These are phyloP conservation scores for Russula brevipes DNA, from an alignment of 768 basidiomycete species.

Conservation along the genomic window DNA sequence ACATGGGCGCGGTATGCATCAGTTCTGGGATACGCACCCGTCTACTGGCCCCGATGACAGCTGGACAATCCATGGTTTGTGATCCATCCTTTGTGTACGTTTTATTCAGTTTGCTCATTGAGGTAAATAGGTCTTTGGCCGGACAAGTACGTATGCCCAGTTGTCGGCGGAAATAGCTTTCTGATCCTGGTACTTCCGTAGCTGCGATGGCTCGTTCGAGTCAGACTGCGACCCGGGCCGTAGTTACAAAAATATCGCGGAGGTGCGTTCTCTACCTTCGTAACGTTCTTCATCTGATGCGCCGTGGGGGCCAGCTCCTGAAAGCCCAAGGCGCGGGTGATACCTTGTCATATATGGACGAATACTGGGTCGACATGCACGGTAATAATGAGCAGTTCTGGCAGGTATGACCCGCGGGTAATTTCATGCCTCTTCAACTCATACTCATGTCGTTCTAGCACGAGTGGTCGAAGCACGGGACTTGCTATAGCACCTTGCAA, in stretches of 20 bases:
- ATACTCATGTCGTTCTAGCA: slow-evolving; percentile 36
- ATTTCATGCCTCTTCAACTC: background rate
- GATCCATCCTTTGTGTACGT: background rate
- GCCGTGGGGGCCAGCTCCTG: slow-evolving; percentile 42
- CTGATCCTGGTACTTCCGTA: slow-evolving; percentile 28
- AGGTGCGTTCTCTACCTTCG: slow-evolving; percentile 28
- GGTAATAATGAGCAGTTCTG: slow-evolving; percentile 61
- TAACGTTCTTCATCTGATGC: background rate
- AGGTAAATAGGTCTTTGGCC: slow-evolving; percentile 54
- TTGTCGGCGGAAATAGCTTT: background rate
- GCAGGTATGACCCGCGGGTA: slow-evolving; percentile 44
- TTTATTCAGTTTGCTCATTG: slow-evolving; percentile 8
- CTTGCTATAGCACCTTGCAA: slow-evolving; percentile 52
- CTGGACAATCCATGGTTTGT: slow-evolving; percentile 71
- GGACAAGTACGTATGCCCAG: slow-evolving; percentile 42
- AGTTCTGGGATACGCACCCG: slow-evolving; percentile 73
- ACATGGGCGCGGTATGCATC: background rate
- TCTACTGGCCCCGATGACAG: slow-evolving; percentile 57
- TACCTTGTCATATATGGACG: slow-evolving; percentile 55
- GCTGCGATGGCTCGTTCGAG: slow-evolving; percentile 47
- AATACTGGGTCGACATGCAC: slow-evolving; percentile 60
- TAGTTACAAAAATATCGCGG: slow-evolving; percentile 41
- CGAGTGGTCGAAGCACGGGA: slow-evolving; percentile 70
- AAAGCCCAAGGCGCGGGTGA: slow-evolving; percentile 50
- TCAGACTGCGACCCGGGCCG: slow-evolving; percentile 41